These are phyloP conservation scores for Geotrichum australiense DNA, from an alignment of 1,139 yeast genomes.

Conservation along the genomic window DNA sequence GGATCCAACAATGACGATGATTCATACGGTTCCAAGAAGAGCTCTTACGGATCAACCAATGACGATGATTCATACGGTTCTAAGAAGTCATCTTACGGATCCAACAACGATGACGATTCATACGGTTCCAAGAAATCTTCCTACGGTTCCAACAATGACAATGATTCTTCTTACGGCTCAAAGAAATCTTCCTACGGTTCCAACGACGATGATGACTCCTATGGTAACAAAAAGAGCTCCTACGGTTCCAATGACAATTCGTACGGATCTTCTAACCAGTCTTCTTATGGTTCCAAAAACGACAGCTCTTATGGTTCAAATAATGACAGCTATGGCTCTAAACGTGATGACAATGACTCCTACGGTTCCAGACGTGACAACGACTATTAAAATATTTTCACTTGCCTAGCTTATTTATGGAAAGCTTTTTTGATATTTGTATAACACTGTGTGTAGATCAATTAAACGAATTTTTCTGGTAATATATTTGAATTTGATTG, in stretches of 20 bases:
- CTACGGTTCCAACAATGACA: slow-evolving; percentile 10
- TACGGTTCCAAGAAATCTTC: slow-evolving; percentile 20
- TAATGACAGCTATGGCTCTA: slow-evolving; percentile 17
- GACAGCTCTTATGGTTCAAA: slow-evolving; percentile 12
- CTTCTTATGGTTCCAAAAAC: slow-evolving; percentile 13
- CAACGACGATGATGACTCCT: slow-evolving; percentile 19
- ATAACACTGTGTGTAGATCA: too few relatives aligned
- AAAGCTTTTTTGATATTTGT: too few relatives aligned
- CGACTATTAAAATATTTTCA: too few relatives aligned
- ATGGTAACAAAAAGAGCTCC: slow-evolving; percentile 18
- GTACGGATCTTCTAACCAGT: slow-evolving; percentile 14
- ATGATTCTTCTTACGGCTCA: slow-evolving; percentile 10
- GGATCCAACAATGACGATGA: slow-evolving; percentile 20
- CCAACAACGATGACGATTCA: slow-evolving; percentile 19
- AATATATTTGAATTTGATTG: too few relatives aligned
- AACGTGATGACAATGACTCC: slow-evolving; percentile 16
- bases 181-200: slow-evolving; percentile 27
- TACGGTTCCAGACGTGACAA: slow-evolving; percentile 15
- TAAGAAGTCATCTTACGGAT: slow-evolving; percentile 22
- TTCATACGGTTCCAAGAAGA: slow-evolving; percentile 17
- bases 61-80: slow-evolving; percentile 18
- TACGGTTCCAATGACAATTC: slow-evolving; percentile 13
- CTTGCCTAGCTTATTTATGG: too few relatives aligned
- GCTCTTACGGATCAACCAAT: slow-evolving; percentile 18
- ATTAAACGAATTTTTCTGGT: too few relatives aligned